phyloP scores from a whole-genome alignment of 1,139 yeast genomes.

The Pichia sp. region DNA sequence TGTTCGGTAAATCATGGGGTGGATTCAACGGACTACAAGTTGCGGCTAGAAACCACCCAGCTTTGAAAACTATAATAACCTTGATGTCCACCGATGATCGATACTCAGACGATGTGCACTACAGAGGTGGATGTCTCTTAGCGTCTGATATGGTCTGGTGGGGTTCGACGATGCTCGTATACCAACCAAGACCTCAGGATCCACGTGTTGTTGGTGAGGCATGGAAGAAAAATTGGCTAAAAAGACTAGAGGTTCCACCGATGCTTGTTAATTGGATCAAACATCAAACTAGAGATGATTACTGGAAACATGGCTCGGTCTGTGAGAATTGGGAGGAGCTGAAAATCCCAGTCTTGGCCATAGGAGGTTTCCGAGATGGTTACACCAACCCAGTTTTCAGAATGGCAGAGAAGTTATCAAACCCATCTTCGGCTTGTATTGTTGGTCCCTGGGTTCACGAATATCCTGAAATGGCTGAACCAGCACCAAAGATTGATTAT shows the following conservation, averaged over 20 bases:
- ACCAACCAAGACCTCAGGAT: slow-evolving; percentile 37
- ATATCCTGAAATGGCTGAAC: slow-evolving; percentile 38
- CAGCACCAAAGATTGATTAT: slow-evolving; percentile 35
- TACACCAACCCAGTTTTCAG: slow-evolving; percentile 35
- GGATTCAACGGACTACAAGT: slow-evolving; percentile 38
- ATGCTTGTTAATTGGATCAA: slow-evolving; percentile 33
- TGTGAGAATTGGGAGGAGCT: slow-evolving; percentile 33
- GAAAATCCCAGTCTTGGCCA: slow-evolving; percentile 34
- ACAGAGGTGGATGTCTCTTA: slow-evolving; percentile 36
- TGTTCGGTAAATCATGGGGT: slow-evolving; percentile 43
- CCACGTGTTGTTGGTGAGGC: slow-evolving; percentile 31
- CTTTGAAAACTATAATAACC: slow-evolving; percentile 34
- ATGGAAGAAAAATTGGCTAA: slow-evolving; percentile 34
- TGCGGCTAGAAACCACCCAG: slow-evolving; percentile 38
- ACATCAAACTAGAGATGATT: slow-evolving; percentile 35
- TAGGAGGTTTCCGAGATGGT: slow-evolving; percentile 41
- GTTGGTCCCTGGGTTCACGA: slow-evolving; percentile 43
- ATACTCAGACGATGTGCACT: slow-evolving; percentile 38
- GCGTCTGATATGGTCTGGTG: slow-evolving; percentile 40
- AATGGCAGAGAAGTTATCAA: slow-evolving; percentile 32
- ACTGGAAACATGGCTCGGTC: slow-evolving; percentile 38
- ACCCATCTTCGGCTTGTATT: slow-evolving; percentile 27
- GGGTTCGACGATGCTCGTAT: slow-evolving; percentile 37
- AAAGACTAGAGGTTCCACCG: slow-evolving; percentile 31
- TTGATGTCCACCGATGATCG: slow-evolving; percentile 38